A percentile compares a stretch with the other conserved stretches of the same genome.
These are phyloP conservation scores for Metschnikowia henanensis DNA, from an alignment of 805 yeast species.

Conservation along the genomic window DNA sequence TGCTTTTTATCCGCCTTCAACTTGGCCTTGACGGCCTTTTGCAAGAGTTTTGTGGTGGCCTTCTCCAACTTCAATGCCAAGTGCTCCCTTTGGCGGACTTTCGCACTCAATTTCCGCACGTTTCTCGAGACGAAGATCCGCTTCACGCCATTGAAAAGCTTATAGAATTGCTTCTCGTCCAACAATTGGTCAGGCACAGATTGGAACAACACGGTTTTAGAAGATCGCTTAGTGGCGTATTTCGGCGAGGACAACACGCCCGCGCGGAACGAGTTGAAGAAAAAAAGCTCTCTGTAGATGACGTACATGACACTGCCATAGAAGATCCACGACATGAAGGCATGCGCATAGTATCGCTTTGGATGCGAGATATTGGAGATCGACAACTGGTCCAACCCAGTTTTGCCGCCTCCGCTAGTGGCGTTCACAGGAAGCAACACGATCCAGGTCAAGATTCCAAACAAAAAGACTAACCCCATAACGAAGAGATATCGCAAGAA, in stretches of 20 bases:
- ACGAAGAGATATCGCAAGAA: slow-evolving; percentile 75
- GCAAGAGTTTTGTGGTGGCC: slow-evolving; percentile 59
- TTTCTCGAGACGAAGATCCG: slow-evolving; percentile 79
- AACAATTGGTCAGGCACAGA: slow-evolving; percentile 75
- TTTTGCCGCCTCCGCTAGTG: slow-evolving; percentile 55
- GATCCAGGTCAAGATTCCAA: slow-evolving; percentile 54
- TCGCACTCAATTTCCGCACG: slow-evolving; percentile 50
- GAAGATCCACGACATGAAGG: slow-evolving; percentile 74
- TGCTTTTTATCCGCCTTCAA: slow-evolving; percentile 69
- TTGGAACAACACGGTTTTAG: slow-evolving; percentile 83
- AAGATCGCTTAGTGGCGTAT: slow-evolving; percentile 70
- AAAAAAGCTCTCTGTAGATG: slow-evolving; percentile 79
- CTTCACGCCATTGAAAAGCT: slow-evolving; percentile 80
- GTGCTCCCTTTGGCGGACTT: slow-evolving; percentile 57
- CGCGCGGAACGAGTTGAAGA: slow-evolving; percentile 72
- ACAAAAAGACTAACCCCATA: slow-evolving; percentile 47
- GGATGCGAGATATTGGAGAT: slow-evolving; percentile 68
- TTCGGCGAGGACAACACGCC: slow-evolving; percentile 80
- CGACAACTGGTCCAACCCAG: slow-evolving; percentile 74
- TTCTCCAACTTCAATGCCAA: slow-evolving; percentile 65
- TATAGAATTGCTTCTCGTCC: slow-evolving; percentile 69
- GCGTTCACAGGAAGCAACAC: slow-evolving; percentile 86
- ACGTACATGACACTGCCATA: slow-evolving; percentile 70
- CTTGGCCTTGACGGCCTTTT: slow-evolving; percentile 62
- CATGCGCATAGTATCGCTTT: slow-evolving; percentile 83